Evolutionary conservation across 352 stramenopile species (phyloP), one percentile per base, ranked within the genome.

Genomic region (Globisporangium irregulare): DNA sequence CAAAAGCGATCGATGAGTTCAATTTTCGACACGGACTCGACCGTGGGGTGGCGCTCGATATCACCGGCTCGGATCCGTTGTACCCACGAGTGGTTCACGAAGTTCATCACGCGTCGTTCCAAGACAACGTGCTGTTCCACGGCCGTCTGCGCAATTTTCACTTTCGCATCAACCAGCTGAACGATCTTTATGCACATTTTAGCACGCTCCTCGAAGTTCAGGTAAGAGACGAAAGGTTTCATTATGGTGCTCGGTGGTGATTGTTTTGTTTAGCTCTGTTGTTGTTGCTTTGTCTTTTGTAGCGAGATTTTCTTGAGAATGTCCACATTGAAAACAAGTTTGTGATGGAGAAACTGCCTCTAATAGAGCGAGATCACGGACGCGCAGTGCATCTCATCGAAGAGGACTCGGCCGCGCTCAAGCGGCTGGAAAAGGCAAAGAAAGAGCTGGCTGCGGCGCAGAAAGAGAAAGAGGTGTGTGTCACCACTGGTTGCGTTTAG

Each of bases 21-120:
- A 89, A 94, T 54, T 92, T 82, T 36, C 80, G 86, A 1, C 86
- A 94, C 36, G 73, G 76, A 0, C 79, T 93, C 8, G 80, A 90
- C 60, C 76, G 81, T 0, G 62, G 77, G 27, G 63, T 66, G 7
- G 58, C 79, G 2, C 36, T 80, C 0, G 25, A 70, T 27, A 57
- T 74, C 0, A 64, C 75, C 15, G 79, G 77, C 15, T 77, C 71
- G 0, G 74, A 87, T n/a, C 71, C 71, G 2, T 36, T 91, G 9
- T 89, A 89, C 67, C 71, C 72, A 34, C 81, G 84, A 20, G 64
- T 80, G 3, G 63, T 86, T 1, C 71, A 79, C 10, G 84, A 93
- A 25, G 66, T 79, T 1, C 86, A 93, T 48, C 74, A 72, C 24
- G 83, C 86, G 1, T 67, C 79, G 1, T 82, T 89, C 48, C 78